These are phyloP conservation scores for Plasmodium knowlesi DNA, from an alignment of 169 alveolate species.

Conservation along the genomic window DNA sequence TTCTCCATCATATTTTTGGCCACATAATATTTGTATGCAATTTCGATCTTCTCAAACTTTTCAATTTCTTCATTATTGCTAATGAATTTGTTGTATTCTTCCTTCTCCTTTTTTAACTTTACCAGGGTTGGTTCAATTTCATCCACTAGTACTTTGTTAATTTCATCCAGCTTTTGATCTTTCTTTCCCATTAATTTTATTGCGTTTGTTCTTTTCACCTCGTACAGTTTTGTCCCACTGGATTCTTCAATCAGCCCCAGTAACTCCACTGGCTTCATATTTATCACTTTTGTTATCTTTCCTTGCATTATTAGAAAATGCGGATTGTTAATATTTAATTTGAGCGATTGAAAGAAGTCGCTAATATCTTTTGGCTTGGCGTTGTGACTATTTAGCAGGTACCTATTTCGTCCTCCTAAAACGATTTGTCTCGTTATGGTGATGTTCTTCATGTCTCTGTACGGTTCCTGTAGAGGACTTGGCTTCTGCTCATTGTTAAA, in stretches of 20 bases:
- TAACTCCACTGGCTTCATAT: constrained; percentile 97
- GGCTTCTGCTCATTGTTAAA: constrained; percentile 92
- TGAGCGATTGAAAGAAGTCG: constrained; percentile 94
- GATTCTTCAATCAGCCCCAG: constrained; percentile 98
- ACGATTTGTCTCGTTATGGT: constrained; percentile 94
- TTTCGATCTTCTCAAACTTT: constrained; percentile 76
- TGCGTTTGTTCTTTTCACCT: constrained; percentile 94
- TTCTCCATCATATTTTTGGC: constrained; percentile 78
- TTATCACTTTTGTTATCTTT: constrained; percentile 97
- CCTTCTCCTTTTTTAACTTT: constrained; percentile 89
- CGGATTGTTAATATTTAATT: constrained; percentile 98
- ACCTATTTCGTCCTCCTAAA: constrained; percentile 95
- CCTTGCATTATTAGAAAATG: constrained; percentile 98
- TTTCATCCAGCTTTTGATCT: constrained; percentile 92
- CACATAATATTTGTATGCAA: constrained; percentile 79
- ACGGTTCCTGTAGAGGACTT: constrained; percentile 88
- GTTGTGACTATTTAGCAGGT: constrained; percentile 95
- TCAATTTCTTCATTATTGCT: constrained; percentile 81
- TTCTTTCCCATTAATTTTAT: constrained; percentile 92
- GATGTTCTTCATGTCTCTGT: constrained; percentile 88
- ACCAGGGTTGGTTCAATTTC: constrained; percentile 93
- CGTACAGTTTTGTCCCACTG: constrained; percentile 97
- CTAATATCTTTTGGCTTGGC: constrained; percentile 94
- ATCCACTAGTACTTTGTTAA: constrained; percentile 89
- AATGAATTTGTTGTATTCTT: constrained; percentile 81